Evolutionary conservation across 2,329 filamentous ascomycete species (phyloP), one percentile per base, ranked within the genome.

Genomic region (Leptodontidium sp.): DNA sequence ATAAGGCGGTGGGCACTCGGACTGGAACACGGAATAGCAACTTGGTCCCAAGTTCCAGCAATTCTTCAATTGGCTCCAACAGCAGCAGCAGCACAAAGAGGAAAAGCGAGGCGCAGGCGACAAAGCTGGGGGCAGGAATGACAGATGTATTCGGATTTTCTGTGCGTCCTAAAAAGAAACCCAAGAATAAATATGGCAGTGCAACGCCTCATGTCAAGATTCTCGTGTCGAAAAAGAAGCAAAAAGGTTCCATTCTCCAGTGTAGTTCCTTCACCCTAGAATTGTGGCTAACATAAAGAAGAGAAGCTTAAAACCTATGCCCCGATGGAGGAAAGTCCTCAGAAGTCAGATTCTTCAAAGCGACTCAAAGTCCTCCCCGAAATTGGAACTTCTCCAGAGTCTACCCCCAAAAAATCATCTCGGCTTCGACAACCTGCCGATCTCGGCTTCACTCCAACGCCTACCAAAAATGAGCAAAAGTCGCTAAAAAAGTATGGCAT

Each of bases 61-160:
- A 24, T 9, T 43, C 49, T 40, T 70, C 58, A 11, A 67, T 67
- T 57, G 35, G 21, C 29, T 69, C 69, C 8, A 47, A 12, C n/a
- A 29, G 26, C 29, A 49, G 17, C n/a, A 29, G 32, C 24, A 70
- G 64, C 38, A 63, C 67, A 2, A 76, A 75, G 67, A 71, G 73
- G 50, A 75, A 74, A 55, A 64, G 45, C 6, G 47, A 67, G 26
- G 68, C 71, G 24, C 67, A 72, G 2, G n/a, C 17, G 15, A n/a
- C 58, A 0, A 61, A 50, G 21, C 64, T 73, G 65, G 71, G 69
- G 29, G 50, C 45, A 49, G 61, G 64, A 12, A 74, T 70, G 66
- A 32, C 45, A 21, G 73, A 77, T 65, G 43, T 9, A 1, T 72
- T 72, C 50, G 75, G 73, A 7, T 21, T 21, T 40, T 14, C 14